Evolutionary conservation across 208 protist species (phyloP).

Genomic region (Leishmania aethiopica): DNA sequence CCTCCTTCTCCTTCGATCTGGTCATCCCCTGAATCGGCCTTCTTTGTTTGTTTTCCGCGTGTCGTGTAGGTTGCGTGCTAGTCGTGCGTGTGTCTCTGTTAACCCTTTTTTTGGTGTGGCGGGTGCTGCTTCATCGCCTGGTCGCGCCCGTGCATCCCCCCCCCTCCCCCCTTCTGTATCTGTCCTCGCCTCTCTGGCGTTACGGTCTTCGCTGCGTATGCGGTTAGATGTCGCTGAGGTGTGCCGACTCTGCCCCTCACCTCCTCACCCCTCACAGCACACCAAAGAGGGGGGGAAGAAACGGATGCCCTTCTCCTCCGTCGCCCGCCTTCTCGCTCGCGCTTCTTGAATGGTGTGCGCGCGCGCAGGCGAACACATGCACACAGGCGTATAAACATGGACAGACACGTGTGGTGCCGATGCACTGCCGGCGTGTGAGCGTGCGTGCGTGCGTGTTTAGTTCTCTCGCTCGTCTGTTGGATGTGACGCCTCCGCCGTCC

Average conservation of each 20-base stretch:
- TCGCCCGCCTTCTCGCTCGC: neutral
- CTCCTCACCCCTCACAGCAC: neutral
- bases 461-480: neutral
- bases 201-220: neutral
- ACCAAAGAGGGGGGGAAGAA: neutral
- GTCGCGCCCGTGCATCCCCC: neutral
- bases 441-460: neutral
- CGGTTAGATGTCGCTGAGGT: neutral
- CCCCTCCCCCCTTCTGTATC: neutral
- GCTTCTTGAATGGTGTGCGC: neutral
- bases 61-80: neutral
- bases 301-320: neutral
- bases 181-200: neutral
- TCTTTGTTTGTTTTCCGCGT: slow-evolving; percentile 16
- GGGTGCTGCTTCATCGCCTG: neutral
- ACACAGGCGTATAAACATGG: neutral
- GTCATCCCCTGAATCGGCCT: neutral
- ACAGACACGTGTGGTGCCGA: neutral
- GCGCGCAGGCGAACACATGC: neutral
- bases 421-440: neutral
- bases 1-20: neutral
- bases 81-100: neutral
- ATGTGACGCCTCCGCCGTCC: no score
- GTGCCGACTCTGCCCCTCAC: neutral
- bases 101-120: neutral